phyloP scores from a whole-genome alignment of 108 stramenopile species.

The Nitzschia sp. region DNA sequence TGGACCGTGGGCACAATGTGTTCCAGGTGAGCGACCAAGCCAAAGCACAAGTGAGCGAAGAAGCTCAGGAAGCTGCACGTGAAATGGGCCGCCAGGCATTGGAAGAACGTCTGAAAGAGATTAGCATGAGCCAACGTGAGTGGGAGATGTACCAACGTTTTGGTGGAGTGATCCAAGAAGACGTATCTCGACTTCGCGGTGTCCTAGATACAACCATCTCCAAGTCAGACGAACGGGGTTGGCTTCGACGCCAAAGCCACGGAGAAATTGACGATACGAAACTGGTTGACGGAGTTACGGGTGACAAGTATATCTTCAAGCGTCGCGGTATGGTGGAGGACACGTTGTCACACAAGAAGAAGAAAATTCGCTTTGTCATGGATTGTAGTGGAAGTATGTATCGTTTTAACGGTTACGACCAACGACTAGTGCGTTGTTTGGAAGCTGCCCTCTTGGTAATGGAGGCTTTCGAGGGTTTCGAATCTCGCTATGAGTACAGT shows the following conservation, averaged over 20 bases:
- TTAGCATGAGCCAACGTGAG: conserved; percentile 79
- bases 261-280: conserved; percentile 88
- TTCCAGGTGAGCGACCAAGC: conserved; percentile 86
- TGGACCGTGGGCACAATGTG: conserved; percentile 82
- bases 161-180: conserved; percentile 44
- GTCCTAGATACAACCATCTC: conserved; percentile 53
- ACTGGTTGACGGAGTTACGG: conserved; percentile 80
- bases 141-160: conserved; percentile 70
- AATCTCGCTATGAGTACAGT: conserved; percentile 50
- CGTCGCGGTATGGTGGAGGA: conserved; percentile 62
- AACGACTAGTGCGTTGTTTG: conserved; percentile 68
- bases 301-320: conserved; percentile 84
- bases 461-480: conserved; percentile 69
- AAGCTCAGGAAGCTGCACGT: conserved; percentile 55
- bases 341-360: not conserved
- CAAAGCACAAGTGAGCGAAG: conserved; percentile 80
- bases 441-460: conserved; percentile 87
- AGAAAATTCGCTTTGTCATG: conserved; percentile 65
- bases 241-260: conserved; percentile 72
- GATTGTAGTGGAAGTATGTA: conserved; percentile 88
- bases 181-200: conserved; percentile 57
- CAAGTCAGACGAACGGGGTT: conserved; percentile 64
- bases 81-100: conserved; percentile 75
- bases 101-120: conserved; percentile 62
- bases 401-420: conserved; percentile 86